Base-by-base conservation (phyloP, 495 filamentous ascomycete genomes). In the Aspergillus egyptiacus region DNA sequence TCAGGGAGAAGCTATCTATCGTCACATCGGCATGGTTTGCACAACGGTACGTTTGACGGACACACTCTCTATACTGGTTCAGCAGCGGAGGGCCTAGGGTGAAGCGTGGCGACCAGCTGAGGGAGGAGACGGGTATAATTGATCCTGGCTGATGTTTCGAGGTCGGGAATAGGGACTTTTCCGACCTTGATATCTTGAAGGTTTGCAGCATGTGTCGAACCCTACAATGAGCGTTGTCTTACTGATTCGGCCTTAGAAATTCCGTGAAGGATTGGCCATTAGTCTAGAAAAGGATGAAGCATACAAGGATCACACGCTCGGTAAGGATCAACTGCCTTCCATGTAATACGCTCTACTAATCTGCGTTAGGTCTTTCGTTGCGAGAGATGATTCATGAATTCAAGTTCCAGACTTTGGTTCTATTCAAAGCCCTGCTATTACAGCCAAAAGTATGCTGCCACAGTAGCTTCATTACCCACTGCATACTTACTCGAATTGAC, bases 11-110 rank as follows among this genome's bases (percentile, higher is more conserved):
- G 61, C 66, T 96, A 38, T 84, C 84, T 27, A 81, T 94, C 38
- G 91, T 98, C 18, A 96, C 93, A 20, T 83, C 79, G 57, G 94
- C 94, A 31, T 98, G 93, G 93, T 98, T 98, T 72, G 85, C 84
- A 39, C 93, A 98, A 75, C 85, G 82, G 80, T 91, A 89, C 59
- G 85, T 82, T 50, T 58, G 15, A 50, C 15, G 10, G 32, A 27
- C 31, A 34, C 6, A 35, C 2, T 35, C 15, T 15, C 10, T 14
- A 25, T 22, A 14, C 27, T 8, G 13, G 14, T 27, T 18, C 43
- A 27, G 6, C 24, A 25, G 17, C 15, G 35, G 7, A 19, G n/a
- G n/a, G n/a, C n/a, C n/a, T n/a, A n/a, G n/a, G n/a, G n/a, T n/a
- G n/a, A n/a, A n/a, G n/a, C n/a, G n/a, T n/a, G n/a, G n/a, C n/a